A percentile compares a stretch with the other conserved stretches of the same genome.
Conservation (phyloP, 306 rosid species). For the Vigna trinervia region DNA sequence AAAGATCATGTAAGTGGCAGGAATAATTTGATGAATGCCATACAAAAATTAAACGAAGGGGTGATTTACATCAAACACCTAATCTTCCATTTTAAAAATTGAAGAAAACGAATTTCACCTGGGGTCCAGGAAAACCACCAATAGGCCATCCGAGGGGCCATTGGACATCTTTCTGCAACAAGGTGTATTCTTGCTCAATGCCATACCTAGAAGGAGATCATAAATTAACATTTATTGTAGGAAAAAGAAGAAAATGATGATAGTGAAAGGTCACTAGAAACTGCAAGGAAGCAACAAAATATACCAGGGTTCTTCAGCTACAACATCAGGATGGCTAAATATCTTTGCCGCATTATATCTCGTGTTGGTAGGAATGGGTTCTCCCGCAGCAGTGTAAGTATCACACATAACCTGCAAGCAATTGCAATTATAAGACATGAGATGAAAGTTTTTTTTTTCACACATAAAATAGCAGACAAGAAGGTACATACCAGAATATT, state of each 20-base stretch:
- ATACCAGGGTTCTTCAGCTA: slow-evolving; percentile 72
- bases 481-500: slow-evolving; percentile 67
- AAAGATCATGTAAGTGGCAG: background rate
- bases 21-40: background rate
- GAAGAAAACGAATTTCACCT: slow-evolving; percentile 54
- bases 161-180: slow-evolving; percentile 74
- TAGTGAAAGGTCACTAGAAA: background rate
- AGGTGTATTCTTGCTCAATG: slow-evolving; percentile 92
- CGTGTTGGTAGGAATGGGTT: slow-evolving; percentile 76
- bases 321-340: slow-evolving; percentile 70
- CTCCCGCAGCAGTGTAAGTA: slow-evolving; percentile 69
- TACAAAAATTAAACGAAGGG: background rate
- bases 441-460: background rate
- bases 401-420: slow-evolving; percentile 71
- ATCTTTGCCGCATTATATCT: slow-evolving; percentile 70
- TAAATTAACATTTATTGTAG: background rate
- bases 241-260: background rate
- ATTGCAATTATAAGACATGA: slow-evolving; percentile 4
- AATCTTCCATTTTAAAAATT: background rate
- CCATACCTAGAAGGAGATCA: slow-evolving; percentile 71
- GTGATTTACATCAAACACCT: background rate
- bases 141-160: slow-evolving; percentile 96
- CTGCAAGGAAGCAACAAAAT: background rate
- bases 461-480: background rate
- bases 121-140: slow-evolving; percentile 91